Conservation (phyloP, 2,329 filamentous ascomycete species). For the Canariomyces notabilis region DNA sequence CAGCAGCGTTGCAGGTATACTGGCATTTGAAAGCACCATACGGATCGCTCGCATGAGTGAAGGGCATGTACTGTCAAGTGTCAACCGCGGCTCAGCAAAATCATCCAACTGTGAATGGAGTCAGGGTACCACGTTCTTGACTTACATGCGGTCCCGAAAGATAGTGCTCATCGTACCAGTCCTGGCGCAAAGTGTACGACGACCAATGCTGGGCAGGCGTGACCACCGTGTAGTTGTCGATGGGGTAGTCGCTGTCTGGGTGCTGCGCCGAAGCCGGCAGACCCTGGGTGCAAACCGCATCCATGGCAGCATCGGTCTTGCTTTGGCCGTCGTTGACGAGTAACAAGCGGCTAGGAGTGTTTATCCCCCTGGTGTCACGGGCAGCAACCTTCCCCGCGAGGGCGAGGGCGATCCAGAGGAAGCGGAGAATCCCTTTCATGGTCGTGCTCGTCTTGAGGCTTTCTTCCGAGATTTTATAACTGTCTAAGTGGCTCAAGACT, state of each 20-base stretch:
- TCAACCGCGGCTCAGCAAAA: background rate
- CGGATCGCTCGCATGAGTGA: slow-evolving; percentile 16
- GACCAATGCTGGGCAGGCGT: slow-evolving; percentile 13
- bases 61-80: slow-evolving; percentile 17
- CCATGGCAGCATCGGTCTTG: slow-evolving; percentile 1
- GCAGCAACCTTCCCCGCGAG: background rate
- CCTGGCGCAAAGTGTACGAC: slow-evolving; percentile 16
- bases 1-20: slow-evolving; percentile 26
- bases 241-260: slow-evolving; percentile 7
- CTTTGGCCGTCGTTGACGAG: background rate
- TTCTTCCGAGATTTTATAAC: too few species aligned
- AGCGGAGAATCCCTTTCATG: background rate
- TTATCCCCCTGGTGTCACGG: background rate
- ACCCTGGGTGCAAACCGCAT: slow-evolving; percentile 18
- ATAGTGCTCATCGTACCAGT: slow-evolving; percentile 20
- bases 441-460: slow-evolving; percentile 5
- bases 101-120: background rate
- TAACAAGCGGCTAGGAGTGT: background rate
- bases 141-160: slow-evolving; percentile 25
- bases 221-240: slow-evolving; percentile 21
- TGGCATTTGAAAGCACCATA: slow-evolving; percentile 30
- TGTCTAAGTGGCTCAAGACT: too few species aligned
- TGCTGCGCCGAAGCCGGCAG: slow-evolving; percentile 16
- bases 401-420: slow-evolving; percentile 4
- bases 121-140: too few species aligned